Evolutionary conservation across 2,329 filamentous ascomycete genomes (phyloP).

Genomic region (Chaetomium sp.): DNA sequence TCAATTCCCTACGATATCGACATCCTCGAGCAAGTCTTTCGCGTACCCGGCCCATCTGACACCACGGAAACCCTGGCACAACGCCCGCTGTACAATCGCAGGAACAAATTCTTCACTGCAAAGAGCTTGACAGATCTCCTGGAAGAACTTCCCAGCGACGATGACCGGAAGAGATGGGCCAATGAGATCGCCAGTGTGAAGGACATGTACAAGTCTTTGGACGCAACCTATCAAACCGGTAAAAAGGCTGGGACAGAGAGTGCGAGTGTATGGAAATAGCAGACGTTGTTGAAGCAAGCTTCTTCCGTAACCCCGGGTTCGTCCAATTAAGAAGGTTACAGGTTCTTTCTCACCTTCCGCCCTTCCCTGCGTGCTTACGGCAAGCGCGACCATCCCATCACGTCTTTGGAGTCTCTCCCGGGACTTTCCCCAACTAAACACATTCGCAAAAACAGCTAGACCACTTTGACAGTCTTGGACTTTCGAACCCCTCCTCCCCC

Average conservation of each 20-base stretch:
- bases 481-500: no score
- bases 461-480: no score
- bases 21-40: conserved; percentile 50
- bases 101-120: conserved; percentile 49
- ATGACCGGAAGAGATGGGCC: conserved; percentile 30
- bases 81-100: conserved; percentile 46
- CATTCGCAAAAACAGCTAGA: no score
- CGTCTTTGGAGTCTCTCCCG: no score
- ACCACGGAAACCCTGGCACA: conserved; percentile 31
- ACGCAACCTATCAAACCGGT: conserved; percentile 43
- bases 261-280: conserved; percentile 42
- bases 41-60: conserved; percentile 37
- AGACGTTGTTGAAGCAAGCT: neutral
- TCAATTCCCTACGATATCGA: conserved; percentile 52
- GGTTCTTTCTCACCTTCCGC: neutral
- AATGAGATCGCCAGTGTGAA: conserved; percentile 44
- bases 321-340: neutral
- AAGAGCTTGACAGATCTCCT: conserved; percentile 38
- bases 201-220: conserved; percentile 39
- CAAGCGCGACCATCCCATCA: no score
- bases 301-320: neutral
- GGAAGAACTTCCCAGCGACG: conserved; percentile 30
- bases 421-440: no score
- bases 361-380: no score
- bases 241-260: conserved; percentile 38